Conservation (phyloP, 352 stramenopile species). For the Phytophthora quininea region DNA sequence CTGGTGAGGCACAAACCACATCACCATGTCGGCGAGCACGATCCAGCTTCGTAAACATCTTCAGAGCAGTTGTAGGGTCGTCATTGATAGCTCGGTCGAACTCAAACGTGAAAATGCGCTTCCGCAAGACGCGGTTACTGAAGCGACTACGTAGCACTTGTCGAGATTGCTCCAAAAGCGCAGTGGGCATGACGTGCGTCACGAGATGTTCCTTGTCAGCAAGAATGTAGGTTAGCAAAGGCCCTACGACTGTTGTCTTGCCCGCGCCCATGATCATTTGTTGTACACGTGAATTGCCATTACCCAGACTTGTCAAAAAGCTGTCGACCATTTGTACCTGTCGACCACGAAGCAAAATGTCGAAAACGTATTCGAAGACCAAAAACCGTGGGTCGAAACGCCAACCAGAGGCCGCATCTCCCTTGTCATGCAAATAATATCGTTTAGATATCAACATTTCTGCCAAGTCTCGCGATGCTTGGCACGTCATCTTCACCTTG, state of each 20-base stretch:
- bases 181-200: constrained; percentile 98
- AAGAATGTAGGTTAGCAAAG: constrained; percentile 98
- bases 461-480: constrained; percentile 84
- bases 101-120: constrained; percentile 99
- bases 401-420: constrained; percentile 46
- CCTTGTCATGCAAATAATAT: constrained; percentile 56
- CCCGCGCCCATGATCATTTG: constrained; percentile 99
- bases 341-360: constrained; percentile 95
- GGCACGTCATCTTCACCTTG: constrained; percentile 69
- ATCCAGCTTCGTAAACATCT: constrained; percentile 89
- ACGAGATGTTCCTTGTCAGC: constrained; percentile 95
- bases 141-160: constrained; percentile 98
- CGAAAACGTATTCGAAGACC: constrained; percentile 99
- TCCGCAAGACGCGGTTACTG: constrained; percentile 95
- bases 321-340: constrained; percentile 99
- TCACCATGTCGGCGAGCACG: constrained; percentile 89
- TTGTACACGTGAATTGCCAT: constrained; percentile 83
- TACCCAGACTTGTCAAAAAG: constrained; percentile 91
- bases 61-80: constrained; percentile 59
- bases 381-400: constrained; percentile 97
- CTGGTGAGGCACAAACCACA: constrained; percentile 98
- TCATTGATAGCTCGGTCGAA: constrained; percentile 97
- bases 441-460: constrained; percentile 77
- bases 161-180: constrained; percentile 98
- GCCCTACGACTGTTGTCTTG: constrained; percentile 99